These are phyloP conservation scores for Spizellomyces punctatus DNA, from an alignment of 192 early-diverging fungal genomes.

Conservation along the genomic window DNA sequence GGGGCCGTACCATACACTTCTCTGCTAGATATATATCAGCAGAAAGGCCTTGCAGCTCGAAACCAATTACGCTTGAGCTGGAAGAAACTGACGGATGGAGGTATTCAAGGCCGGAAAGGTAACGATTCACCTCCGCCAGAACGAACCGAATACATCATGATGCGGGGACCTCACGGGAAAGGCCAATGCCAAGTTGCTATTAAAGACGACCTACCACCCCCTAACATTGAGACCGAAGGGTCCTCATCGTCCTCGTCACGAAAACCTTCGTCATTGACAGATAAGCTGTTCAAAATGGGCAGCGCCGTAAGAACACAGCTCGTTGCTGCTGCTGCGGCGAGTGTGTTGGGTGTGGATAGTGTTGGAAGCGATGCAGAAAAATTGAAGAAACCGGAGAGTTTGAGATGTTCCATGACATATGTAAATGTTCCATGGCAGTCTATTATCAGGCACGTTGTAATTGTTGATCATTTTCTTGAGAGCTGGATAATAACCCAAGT, in stretches of 20 bases:
- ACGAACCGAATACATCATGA: slow-evolving; percentile 91
- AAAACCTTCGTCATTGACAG: slow-evolving; percentile 14
- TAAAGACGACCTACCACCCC: slow-evolving; percentile 22
- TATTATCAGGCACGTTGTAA: slow-evolving; percentile 59
- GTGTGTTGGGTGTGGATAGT: slow-evolving; percentile 6
- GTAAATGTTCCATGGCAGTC: slow-evolving; percentile 92
- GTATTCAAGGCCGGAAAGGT: slow-evolving; percentile 11
- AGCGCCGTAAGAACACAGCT: slow-evolving; percentile 47
- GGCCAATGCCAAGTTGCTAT: slow-evolving; percentile 85
- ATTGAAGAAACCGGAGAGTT: slow-evolving; percentile 65
- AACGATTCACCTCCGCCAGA: slow-evolving; percentile 52
- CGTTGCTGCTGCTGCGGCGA: slow-evolving; percentile 34
- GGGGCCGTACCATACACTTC: slow-evolving; percentile 85
- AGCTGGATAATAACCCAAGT: background rate
- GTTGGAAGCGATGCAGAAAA: slow-evolving; percentile 28
- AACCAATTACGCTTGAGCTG: slow-evolving; percentile 56
- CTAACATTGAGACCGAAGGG: background rate
- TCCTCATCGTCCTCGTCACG: slow-evolving; percentile 7
- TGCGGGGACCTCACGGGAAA: slow-evolving; percentile 88
- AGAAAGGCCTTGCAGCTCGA: slow-evolving; percentile 57
- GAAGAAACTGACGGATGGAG: slow-evolving; percentile 62
- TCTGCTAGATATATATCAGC: slow-evolving; percentile 83
- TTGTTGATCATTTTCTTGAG: background rate
- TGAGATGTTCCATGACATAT: slow-evolving; percentile 89
- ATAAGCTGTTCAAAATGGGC: slow-evolving; percentile 29